Conservation (phyloP, 352 stramenopile species). For the Pythium grandisporangium region DNA sequence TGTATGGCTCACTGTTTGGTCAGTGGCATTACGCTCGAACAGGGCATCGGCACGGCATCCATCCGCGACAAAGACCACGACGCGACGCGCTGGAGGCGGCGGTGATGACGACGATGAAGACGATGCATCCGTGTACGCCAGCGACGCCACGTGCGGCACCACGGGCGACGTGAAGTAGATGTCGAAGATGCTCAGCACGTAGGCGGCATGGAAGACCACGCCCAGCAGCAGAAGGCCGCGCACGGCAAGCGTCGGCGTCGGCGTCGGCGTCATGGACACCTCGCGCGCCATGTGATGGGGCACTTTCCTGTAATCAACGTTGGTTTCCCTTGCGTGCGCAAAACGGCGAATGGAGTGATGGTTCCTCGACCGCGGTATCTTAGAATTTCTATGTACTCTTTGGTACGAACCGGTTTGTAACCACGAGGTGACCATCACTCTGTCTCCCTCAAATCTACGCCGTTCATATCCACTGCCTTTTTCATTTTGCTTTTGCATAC, state of each 20-base stretch:
- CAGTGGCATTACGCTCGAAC: conserved; percentile 46
- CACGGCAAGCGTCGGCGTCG: neutral
- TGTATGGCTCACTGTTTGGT: neutral
- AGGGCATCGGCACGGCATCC: conserved; percentile 79
- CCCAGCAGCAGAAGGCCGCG: conserved; percentile 46
- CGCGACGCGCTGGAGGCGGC: conserved; percentile 20
- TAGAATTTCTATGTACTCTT: no score
- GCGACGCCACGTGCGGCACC: conserved; percentile 51
- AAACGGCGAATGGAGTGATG: no score
- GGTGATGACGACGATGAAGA: conserved; percentile 13
- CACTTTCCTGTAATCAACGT: no score
- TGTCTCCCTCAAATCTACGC: no score
- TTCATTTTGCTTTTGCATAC: no score
- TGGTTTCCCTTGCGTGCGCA: no score
- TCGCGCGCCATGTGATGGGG: neutral
- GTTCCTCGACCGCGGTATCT: no score
- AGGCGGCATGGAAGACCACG: conserved; percentile 71
- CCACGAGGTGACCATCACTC: no score
- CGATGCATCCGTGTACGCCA: conserved; percentile 15
- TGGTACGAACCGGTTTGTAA: no score
- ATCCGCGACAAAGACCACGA: conserved; percentile 82
- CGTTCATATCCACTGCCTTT: no score
- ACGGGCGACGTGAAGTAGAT: conserved; percentile 88
- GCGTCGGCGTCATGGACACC: neutral
- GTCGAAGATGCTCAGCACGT: conserved; percentile 87